A percentile compares a stretch with the other conserved stretches of the same genome.
Conservation (phyloP, 805 yeast genomes). For the Yarrowia sp. region DNA sequence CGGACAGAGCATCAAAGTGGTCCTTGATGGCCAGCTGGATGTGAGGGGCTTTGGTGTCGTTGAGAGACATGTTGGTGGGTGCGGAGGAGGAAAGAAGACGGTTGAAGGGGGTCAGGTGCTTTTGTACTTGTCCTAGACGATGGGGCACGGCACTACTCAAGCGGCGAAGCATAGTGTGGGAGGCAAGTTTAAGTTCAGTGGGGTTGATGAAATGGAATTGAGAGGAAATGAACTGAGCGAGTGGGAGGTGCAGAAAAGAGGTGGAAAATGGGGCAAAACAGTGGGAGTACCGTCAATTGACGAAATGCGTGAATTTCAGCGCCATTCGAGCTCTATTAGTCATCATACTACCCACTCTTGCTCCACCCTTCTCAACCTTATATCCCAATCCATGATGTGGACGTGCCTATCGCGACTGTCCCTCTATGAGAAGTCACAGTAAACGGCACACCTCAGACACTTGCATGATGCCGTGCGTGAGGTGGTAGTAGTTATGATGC, state of each 20-base stretch:
- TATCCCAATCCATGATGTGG: constrained; percentile 17
- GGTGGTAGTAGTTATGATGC: not conserved
- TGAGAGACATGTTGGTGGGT: constrained; percentile 25
- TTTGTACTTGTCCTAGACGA: constrained; percentile 39
- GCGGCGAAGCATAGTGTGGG: constrained; percentile 38
- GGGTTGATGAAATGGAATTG: not conserved
- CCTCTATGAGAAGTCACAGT: not conserved
- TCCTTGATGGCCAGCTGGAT: constrained; percentile 70
- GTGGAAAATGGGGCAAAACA: not conserved
- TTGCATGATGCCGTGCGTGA: constrained; percentile 13
- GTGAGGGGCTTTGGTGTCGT: constrained; percentile 70
- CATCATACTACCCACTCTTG: not conserved
- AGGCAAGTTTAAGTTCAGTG: constrained; percentile 13
- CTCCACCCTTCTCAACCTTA: constrained; percentile 13
- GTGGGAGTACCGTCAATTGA: too few species aligned
- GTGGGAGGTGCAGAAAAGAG: not conserved
- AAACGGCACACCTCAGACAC: constrained; percentile 18
- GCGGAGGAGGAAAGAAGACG: constrained; percentile 6
- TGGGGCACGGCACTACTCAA: constrained; percentile 39
- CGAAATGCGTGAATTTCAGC: too few species aligned
- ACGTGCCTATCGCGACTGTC: constrained; percentile 12
- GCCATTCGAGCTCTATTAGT: too few species aligned
- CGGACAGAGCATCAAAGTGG: constrained; percentile 70
- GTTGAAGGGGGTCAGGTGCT: constrained; percentile 19
- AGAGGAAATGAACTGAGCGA: not conserved